A percentile compares a stretch with the other conserved stretches of the same genome.
phyloP scores from a whole-genome alignment of 805 yeast genomes.

The Metschnikowia koreensis region DNA sequence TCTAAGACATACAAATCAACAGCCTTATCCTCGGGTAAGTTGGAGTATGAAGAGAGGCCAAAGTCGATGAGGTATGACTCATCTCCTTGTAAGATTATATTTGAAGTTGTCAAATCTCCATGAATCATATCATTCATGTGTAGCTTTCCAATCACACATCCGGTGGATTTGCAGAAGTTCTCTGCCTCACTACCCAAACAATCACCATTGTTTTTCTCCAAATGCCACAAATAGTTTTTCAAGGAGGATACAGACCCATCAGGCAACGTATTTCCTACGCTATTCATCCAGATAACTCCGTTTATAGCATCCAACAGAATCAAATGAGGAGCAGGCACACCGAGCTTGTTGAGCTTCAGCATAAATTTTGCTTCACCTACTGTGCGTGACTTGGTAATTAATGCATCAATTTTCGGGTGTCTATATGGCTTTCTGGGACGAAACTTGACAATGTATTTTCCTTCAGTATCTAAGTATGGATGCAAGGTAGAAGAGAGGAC shows the following conservation, averaged over 20 bases:
- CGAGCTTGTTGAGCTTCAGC: slow-evolving; percentile 51
- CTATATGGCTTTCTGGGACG: slow-evolving; percentile 91
- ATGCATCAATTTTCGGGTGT: slow-evolving; percentile 76
- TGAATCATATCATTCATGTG: slow-evolving; percentile 81
- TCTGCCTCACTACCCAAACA: slow-evolving; percentile 39
- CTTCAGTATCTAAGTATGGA: slow-evolving; percentile 47
- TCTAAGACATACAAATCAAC: slow-evolving; percentile 96
- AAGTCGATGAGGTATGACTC: slow-evolving; percentile 79
- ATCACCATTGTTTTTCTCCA: slow-evolving; percentile 34
- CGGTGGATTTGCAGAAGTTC: slow-evolving; percentile 52
- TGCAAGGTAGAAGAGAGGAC: slow-evolving; percentile 63
- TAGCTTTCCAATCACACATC: slow-evolving; percentile 63
- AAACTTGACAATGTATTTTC: slow-evolving; percentile 64
- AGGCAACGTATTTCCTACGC: slow-evolving; percentile 55
- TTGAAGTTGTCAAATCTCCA: slow-evolving; percentile 93
- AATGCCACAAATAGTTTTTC: slow-evolving; percentile 71
- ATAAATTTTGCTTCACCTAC: slow-evolving; percentile 79
- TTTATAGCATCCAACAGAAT: slow-evolving; percentile 71
- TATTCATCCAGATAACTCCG: slow-evolving; percentile 90
- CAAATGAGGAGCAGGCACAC: slow-evolving; percentile 68
- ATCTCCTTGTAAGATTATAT: slow-evolving; percentile 53
- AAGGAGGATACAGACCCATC: slow-evolving; percentile 58
- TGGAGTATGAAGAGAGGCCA: slow-evolving; percentile 79
- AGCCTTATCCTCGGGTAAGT: slow-evolving; percentile 85
- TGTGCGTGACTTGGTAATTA: slow-evolving; percentile 77